phyloP scores from a whole-genome alignment of 805 yeast genomes.

The Yarrowia phangngaensis region DNA sequence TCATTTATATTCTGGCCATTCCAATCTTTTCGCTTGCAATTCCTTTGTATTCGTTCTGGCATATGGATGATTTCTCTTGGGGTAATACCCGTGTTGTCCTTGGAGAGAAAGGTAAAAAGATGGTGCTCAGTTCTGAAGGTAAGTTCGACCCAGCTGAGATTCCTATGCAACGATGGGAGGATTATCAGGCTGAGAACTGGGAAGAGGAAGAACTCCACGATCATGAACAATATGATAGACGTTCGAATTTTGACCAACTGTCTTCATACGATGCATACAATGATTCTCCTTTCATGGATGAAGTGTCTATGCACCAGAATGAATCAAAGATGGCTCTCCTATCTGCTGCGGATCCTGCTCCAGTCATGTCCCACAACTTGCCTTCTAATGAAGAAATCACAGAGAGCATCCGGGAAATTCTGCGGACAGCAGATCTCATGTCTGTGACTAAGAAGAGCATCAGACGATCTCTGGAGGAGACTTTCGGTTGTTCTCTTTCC shows the following conservation, averaged over 20 bases:
- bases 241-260: conserved; percentile 14
- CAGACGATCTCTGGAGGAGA: conserved; percentile 39
- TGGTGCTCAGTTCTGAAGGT: conserved; percentile 49
- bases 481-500: conserved; percentile 38
- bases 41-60: conserved; percentile 59
- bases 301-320: conserved; percentile 22
- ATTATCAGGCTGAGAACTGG: conserved; percentile 52
- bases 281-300: conserved; percentile 24
- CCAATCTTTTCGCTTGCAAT: conserved; percentile 58
- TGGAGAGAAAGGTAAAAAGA: conserved; percentile 51
- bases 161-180: conserved; percentile 56
- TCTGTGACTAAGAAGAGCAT: conserved; percentile 42
- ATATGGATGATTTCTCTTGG: conserved; percentile 66
- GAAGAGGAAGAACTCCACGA: conserved; percentile 29
- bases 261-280: conserved; percentile 20
- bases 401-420: conserved; percentile 40
- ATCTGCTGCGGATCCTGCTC: conserved; percentile 9
- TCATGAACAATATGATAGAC: conserved; percentile 17
- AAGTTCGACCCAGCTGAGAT: conserved; percentile 54
- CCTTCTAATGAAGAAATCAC: conserved; percentile 42
- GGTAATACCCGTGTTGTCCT: conserved; percentile 58
- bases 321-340: conserved; percentile 10
- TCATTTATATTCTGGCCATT: conserved; percentile 53
- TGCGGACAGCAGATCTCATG: conserved; percentile 42
- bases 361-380: conserved; percentile 31